Conservation (phyloP, 1,139 yeast species). For the Blastobotrys serpentis region DNA sequence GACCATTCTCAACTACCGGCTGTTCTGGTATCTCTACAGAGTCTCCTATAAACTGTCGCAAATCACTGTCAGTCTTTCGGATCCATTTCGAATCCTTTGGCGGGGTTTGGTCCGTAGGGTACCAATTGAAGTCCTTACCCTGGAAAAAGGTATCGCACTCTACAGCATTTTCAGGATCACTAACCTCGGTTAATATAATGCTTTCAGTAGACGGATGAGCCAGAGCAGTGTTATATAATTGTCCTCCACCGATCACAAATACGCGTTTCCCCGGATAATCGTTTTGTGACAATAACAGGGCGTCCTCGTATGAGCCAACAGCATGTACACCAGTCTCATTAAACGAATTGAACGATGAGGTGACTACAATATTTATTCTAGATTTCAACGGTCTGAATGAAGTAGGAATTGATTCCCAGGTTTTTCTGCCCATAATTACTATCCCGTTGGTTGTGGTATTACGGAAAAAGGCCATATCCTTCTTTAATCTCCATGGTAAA, state of each 20-base stretch:
- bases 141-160: constrained; percentile 62
- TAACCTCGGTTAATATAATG: constrained; percentile 73
- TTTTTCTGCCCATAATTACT: constrained; percentile 93
- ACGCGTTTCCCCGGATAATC: constrained; percentile 34
- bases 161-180: constrained; percentile 33
- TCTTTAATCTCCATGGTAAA: constrained; percentile 83
- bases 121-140: constrained; percentile 38
- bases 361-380: constrained; percentile 72
- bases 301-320: constrained; percentile 49
- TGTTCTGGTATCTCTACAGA: constrained; percentile 40
- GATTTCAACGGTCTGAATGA: constrained; percentile 80
- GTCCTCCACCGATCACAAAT: constrained; percentile 92
- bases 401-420: constrained; percentile 91
- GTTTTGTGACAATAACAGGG: constrained; percentile 35
- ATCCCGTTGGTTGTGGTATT: constrained; percentile 74
- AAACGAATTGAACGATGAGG: constrained; percentile 43
- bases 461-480: constrained; percentile 84
- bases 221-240: constrained; percentile 64
- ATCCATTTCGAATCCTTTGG: constrained; percentile 37
- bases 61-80: constrained; percentile 36
- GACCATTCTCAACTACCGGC: constrained; percentile 49
- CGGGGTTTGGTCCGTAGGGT: constrained; percentile 18
- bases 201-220: constrained; percentile 49
- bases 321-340: constrained; percentile 38
- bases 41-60: constrained; percentile 44